These are phyloP conservation scores for Chloranthus sessilifolius DNA, from an alignment of 164 flowering plant species.

Conservation along the genomic window DNA sequence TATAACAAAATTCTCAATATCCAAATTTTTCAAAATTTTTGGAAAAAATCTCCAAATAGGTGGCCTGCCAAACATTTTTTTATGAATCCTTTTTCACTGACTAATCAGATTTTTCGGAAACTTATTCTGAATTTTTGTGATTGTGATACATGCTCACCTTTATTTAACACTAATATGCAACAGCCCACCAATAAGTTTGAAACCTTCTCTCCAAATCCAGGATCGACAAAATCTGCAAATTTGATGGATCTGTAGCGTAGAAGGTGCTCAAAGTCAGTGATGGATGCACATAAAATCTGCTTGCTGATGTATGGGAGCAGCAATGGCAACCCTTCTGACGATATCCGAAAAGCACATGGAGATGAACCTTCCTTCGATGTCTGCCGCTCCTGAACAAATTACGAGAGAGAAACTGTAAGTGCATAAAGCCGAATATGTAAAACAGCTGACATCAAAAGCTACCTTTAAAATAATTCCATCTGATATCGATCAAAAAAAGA, in stretches of 20 bases:
- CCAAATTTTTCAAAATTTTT: no score
- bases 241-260: slow-evolving; percentile 67
- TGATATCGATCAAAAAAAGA: no score
- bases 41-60: no score
- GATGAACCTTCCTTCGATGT: slow-evolving; percentile 67
- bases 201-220: slow-evolving; percentile 63
- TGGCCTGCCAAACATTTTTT: no score
- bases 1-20: no score
- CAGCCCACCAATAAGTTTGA: slow-evolving; percentile 63
- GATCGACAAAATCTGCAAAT: slow-evolving; percentile 74
- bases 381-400: slow-evolving; percentile 70
- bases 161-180: slow-evolving; percentile 60
- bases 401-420: no score
- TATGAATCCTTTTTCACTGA: no score
- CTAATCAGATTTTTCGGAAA: no score
- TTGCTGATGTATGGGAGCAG: slow-evolving; percentile 86
- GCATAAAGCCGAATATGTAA: no score
- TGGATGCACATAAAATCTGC: slow-evolving; percentile 59
- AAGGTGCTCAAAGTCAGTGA: slow-evolving; percentile 78
- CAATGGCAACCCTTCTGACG: slow-evolving; percentile 94
- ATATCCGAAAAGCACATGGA: slow-evolving; percentile 74
- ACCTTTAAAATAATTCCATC: neutral
- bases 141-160: slow-evolving; percentile 53
- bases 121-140: no score
- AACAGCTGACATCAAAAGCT: slow-evolving; percentile 7